Conservation (phyloP, 768 basidiomycete species). For the Suillus variegatus region DNA sequence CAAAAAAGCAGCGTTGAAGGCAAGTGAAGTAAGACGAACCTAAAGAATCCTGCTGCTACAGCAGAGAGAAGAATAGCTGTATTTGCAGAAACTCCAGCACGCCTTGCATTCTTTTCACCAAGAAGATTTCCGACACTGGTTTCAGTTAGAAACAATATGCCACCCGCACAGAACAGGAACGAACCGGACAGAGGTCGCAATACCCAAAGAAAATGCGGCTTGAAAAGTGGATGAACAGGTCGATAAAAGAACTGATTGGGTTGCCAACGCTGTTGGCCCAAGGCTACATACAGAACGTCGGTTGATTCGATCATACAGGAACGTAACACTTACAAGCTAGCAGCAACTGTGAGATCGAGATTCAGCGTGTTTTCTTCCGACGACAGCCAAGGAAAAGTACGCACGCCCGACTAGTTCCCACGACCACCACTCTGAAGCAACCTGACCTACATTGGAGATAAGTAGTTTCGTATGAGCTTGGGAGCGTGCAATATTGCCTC, state of each 20-base stretch:
- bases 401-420: constrained; percentile 79
- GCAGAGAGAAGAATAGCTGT: constrained; percentile 68
- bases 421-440: constrained; percentile 94
- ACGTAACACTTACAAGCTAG: constrained; percentile 45
- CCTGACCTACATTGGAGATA: constrained; percentile 51
- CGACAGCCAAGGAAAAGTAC: constrained; percentile 9
- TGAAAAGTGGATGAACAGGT: constrained; percentile 80
- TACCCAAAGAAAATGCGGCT: constrained; percentile 76
- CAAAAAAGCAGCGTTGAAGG: background rate
- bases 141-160: background rate
- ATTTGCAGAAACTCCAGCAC: constrained; percentile 70
- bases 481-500: background rate
- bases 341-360: constrained; percentile 41
- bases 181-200: constrained; percentile 84
- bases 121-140: constrained; percentile 83
- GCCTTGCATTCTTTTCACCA: constrained; percentile 72
- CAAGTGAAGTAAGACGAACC: constrained; percentile 38
- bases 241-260: constrained; percentile 82
- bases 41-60: constrained; percentile 57
- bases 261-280: constrained; percentile 79
- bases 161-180: constrained; percentile 13
- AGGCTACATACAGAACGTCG: constrained; percentile 47
- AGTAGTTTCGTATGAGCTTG: background rate
- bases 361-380: constrained; percentile 6
- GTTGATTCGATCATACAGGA: constrained; percentile 11